A percentile compares a stretch with the other conserved stretches of the same genome.
phyloP scores from a whole-genome alignment of 1,284 basidiomycete species.

The Marasmius tenuissimus region DNA sequence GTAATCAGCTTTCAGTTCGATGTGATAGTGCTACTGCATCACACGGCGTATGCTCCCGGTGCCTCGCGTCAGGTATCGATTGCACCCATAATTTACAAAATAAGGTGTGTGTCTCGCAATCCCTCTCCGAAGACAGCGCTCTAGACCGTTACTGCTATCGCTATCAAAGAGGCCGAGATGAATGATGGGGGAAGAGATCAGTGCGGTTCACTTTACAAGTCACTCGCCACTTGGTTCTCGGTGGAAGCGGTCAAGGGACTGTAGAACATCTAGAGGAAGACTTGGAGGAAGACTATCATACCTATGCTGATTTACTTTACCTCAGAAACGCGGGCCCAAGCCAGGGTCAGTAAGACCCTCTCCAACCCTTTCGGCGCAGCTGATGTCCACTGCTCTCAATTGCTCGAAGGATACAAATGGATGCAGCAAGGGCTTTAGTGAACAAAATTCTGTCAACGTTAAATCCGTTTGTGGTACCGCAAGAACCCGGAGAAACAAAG shows the following conservation, averaged over 20 bases:
- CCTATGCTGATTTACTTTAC: too few species aligned
- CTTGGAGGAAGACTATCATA: background rate
- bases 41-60: background rate
- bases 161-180: too few species aligned
- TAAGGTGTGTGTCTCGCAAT: background rate
- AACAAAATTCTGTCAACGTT: slow-evolving; percentile 16
- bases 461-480: slow-evolving; percentile 12
- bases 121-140: too few species aligned
- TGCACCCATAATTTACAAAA: background rate
- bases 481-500: slow-evolving; percentile 9
- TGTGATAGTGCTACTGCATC: background rate
- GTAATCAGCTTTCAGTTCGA: background rate
- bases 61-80: background rate
- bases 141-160: too few species aligned
- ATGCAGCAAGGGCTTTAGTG: slow-evolving; percentile 7
- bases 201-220: too few species aligned
- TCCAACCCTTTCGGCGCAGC: background rate
- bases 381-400: background rate
- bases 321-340: background rate
- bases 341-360: background rate
- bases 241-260: background rate
- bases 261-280: background rate
- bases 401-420: background rate
- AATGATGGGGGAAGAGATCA: too few species aligned
- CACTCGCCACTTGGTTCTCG: background rate